These are phyloP conservation scores for Populus tremula DNA, from an alignment of 345 rosid species.

Conservation along the genomic window DNA sequence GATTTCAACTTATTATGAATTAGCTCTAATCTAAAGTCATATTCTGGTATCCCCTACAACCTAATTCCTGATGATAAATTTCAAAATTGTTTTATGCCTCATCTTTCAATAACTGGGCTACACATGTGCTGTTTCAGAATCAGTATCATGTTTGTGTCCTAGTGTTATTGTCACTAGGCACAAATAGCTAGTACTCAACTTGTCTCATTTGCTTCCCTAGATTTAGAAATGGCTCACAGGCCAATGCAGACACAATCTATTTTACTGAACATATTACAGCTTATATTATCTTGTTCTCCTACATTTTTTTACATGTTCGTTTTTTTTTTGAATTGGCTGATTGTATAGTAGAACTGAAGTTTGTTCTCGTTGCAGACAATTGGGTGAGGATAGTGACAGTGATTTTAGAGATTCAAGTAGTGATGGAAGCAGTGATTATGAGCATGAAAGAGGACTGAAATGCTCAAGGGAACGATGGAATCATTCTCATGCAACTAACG, in stretches of 20 bases:
- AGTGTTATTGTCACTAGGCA: neutral
- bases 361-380: constrained; percentile 8
- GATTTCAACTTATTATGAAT: too few relatives aligned
- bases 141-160: neutral
- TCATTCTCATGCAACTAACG: constrained; percentile 19
- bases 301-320: neutral
- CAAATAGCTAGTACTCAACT: neutral
- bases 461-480: constrained; percentile 29
- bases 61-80: neutral
- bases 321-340: neutral
- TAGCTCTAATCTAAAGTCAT: neutral
- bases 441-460: constrained; percentile 44
- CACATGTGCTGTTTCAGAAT: neutral
- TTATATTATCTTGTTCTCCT: neutral
- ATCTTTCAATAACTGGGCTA: neutral
- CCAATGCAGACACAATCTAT: neutral
- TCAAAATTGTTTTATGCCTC: neutral
- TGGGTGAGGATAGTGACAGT: constrained; percentile 30
- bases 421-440: constrained; percentile 76
- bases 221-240: neutral
- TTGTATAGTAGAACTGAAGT: constrained; percentile 5
- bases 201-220: neutral
- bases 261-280: neutral
- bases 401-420: constrained; percentile 34
- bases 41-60: neutral